These are phyloP conservation scores for Sporothrix variecibatus DNA, from an alignment of 2,329 filamentous ascomycete genomes.

Conservation along the genomic window DNA sequence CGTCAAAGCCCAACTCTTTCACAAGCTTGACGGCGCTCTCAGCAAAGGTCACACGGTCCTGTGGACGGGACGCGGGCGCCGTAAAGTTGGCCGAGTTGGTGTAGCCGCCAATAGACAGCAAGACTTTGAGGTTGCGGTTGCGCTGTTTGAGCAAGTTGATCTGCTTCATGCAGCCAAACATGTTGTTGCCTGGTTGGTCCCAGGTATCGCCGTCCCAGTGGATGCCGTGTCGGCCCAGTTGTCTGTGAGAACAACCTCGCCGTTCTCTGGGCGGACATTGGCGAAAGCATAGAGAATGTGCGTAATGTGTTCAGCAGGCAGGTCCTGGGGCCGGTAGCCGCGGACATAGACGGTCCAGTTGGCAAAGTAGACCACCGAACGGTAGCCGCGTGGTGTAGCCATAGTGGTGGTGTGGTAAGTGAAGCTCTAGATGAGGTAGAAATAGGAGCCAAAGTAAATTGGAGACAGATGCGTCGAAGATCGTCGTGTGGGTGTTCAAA, in stretches of 20 bases:
- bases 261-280: conserved; percentile 75
- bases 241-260: conserved; percentile 72
- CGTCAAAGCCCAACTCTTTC: conserved; percentile 77
- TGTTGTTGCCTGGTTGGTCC: conserved; percentile 73
- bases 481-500: neutral
- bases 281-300: conserved; percentile 91
- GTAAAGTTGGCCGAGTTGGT: conserved; percentile 86
- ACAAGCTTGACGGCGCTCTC: conserved; percentile 72
- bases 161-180: conserved; percentile 89
- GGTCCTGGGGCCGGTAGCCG: conserved; percentile 80
- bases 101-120: conserved; percentile 90
- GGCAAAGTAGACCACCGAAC: conserved; percentile 71
- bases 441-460: neutral
- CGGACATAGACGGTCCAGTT: conserved; percentile 88
- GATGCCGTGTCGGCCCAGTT: conserved; percentile 70
- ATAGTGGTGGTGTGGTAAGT: neutral
- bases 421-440: neutral
- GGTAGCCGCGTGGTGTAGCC: conserved; percentile 50
- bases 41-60: conserved; percentile 73
- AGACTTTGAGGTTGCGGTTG: conserved; percentile 80
- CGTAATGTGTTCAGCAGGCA: conserved; percentile 78
- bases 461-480: neutral
- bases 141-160: conserved; percentile 78
- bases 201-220: conserved; percentile 68
- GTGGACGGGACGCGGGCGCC: conserved; percentile 68